Evolutionary conservation across 1,284 basidiomycete genomes (phyloP), one percentile per base, ranked within the genome.

Genomic region (Ganoderma meredithae): DNA sequence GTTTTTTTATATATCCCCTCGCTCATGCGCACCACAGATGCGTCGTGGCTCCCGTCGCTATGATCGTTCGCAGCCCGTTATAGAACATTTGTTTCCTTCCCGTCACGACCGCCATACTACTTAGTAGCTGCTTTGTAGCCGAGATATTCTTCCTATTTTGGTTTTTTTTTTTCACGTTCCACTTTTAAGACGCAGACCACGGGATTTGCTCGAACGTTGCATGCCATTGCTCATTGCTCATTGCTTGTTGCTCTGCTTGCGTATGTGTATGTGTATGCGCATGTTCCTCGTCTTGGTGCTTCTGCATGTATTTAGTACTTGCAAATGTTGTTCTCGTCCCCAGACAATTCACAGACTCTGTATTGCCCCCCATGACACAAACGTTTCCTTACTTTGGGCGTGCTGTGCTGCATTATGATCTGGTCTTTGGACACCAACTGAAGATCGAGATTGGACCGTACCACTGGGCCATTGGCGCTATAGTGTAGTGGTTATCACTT

Each of bases 401-500:
- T 31, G 27, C 27, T 3, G 36, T n/a, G n/a, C n/a, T n/a, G n/a
- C n/a, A n/a, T n/a, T n/a, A n/a, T n/a, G n/a, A n/a, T n/a, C n/a
- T n/a, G n/a, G n/a, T n/a, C n/a, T n/a, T n/a, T n/a, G n/a, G n/a
- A n/a, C n/a, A n/a, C n/a, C n/a, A n/a, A n/a, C n/a, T n/a, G n/a
- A n/a, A n/a, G n/a, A n/a, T n/a, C n/a, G n/a, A n/a, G n/a, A n/a
- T n/a, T n/a, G n/a, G n/a, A n/a, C n/a, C n/a, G n/a, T n/a, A n/a
- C n/a, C n/a, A n/a, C n/a, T n/a, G n/a, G n/a, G n/a, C n/a, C 19
- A 25, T 12, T 53, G 68, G 68, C 67, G 66, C 67, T 68, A 69
- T 68, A 69, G 68, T 68, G 68, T 69, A 69, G 66, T 68, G 68
- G 66, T 69, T 69, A 68, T 69, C 68, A 72, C 66, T 68, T 64